Evolutionary conservation across 306 rosid species (phyloP).

Genomic region (Vicia villosa): DNA sequence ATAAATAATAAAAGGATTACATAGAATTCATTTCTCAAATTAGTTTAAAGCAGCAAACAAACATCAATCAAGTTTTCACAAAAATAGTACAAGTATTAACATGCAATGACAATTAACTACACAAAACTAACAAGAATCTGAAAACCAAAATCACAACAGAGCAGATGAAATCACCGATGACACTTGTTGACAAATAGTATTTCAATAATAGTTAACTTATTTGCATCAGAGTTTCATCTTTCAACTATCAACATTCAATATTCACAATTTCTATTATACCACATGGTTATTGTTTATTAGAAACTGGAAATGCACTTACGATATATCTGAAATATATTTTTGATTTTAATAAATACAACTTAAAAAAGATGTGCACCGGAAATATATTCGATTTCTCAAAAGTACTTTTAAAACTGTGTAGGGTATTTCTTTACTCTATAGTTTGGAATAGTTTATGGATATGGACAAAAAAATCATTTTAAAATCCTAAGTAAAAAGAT

Average conservation of each 20-base stretch:
- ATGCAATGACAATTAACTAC: slow-evolving; percentile 14
- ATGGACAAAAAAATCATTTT: too few species aligned
- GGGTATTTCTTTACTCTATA: too few species aligned
- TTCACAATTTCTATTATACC: neutral
- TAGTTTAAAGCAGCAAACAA: slow-evolving; percentile 2
- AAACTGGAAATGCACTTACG: too few species aligned
- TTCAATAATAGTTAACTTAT: neutral
- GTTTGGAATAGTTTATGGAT: too few species aligned
- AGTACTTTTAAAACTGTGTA: too few species aligned
- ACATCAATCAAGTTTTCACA: slow-evolving; percentile 9
- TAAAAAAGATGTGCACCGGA: too few species aligned
- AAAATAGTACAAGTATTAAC: neutral
- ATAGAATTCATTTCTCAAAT: neutral
- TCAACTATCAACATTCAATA: neutral
- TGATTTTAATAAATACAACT: too few species aligned
- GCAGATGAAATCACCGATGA: neutral
- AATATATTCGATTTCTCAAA: too few species aligned
- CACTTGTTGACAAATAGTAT: neutral
- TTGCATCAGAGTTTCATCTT: neutral
- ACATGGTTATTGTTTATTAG: too few species aligned
- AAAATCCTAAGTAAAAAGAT: too few species aligned
- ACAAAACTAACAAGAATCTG: neutral
- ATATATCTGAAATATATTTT: too few species aligned
- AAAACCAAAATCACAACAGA: slow-evolving; percentile 5
- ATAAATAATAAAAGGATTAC: neutral